Conservation (phyloP, 2,329 filamentous ascomycete genomes). For the Colletotrichum godetiae region DNA sequence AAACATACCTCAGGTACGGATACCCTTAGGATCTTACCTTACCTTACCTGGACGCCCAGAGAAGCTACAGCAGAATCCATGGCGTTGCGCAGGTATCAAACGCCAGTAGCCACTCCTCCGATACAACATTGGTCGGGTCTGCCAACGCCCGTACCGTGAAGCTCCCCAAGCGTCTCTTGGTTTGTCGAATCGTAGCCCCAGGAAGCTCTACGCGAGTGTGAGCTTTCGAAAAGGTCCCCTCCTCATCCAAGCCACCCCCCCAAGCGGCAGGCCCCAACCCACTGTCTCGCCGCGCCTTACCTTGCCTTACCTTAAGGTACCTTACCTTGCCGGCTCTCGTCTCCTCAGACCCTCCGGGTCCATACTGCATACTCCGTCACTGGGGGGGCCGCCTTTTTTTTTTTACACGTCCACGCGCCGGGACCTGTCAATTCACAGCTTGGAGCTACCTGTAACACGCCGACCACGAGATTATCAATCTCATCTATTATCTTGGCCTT, state of each 20-base stretch:
- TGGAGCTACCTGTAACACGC: background rate
- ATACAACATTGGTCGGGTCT: constrained; percentile 31
- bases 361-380: constrained; percentile 22
- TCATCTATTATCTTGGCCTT: constrained; percentile 33
- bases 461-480: constrained; percentile 27
- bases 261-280: background rate
- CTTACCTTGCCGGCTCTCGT: constrained; percentile 3
- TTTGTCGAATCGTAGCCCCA: constrained; percentile 17
- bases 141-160: constrained; percentile 17
- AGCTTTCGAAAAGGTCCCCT: background rate
- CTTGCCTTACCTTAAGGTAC: background rate
- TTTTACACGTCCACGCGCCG: background rate
- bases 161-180: constrained; percentile 19
- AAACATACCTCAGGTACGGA: too few species aligned
- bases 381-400: background rate
- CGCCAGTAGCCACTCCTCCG: constrained; percentile 26
- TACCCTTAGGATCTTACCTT: too few species aligned
- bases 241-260: background rate
- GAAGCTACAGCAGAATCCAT: constrained; percentile 1
- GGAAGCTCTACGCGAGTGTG: constrained; percentile 21
- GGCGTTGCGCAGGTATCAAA: constrained; percentile 22
- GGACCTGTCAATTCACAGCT: background rate
- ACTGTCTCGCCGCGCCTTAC: background rate
- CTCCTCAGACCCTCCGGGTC: constrained; percentile 25
- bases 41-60: background rate